These are phyloP conservation scores for Ophiostoma tasmaniense DNA, from an alignment of 2,329 filamentous ascomycete genomes.

Conservation along the genomic window DNA sequence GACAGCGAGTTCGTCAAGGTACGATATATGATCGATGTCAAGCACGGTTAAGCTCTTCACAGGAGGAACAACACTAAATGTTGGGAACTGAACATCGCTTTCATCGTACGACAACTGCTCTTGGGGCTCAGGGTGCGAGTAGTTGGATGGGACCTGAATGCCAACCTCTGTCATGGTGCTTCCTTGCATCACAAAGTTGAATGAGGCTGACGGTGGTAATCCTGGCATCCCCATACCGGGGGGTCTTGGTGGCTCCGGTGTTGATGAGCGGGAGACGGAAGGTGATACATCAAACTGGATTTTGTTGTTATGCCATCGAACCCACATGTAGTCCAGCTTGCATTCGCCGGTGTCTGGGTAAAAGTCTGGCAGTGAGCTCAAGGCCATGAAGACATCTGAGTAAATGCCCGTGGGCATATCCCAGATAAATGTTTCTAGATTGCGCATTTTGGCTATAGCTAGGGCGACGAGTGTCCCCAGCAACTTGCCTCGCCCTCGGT, in stretches of 20 bases:
- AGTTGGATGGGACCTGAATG: slow-evolving; percentile 29
- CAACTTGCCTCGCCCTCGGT: slow-evolving; percentile 80
- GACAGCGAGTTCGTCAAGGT: slow-evolving; percentile 73
- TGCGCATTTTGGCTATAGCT: slow-evolving; percentile 72
- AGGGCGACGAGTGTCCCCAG: slow-evolving; percentile 73
- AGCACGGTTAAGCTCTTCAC: slow-evolving; percentile 68
- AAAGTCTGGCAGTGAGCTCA: slow-evolving; percentile 60
- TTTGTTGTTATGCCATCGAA: slow-evolving; percentile 74
- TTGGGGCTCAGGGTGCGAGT: slow-evolving; percentile 29
- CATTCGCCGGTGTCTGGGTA: slow-evolving; percentile 49
- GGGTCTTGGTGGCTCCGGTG: slow-evolving; percentile 19
- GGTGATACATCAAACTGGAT: slow-evolving; percentile 23
- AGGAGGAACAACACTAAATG: slow-evolving; percentile 67
- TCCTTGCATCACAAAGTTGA: slow-evolving; percentile 19
- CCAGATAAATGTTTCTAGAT: slow-evolving; percentile 76
- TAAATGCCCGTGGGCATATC: slow-evolving; percentile 83
- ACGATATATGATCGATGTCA: slow-evolving; percentile 74
- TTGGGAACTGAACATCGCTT: slow-evolving; percentile 64
- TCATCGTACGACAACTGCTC: slow-evolving; percentile 41
- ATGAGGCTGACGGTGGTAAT: background rate
- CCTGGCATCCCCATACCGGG: background rate
- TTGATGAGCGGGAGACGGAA: background rate
- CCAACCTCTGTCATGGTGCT: slow-evolving; percentile 36
- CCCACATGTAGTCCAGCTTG: slow-evolving; percentile 66
- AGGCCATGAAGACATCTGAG: slow-evolving; percentile 70